These are phyloP conservation scores for Arabidopsis arenosa DNA, from an alignment of 345 rosid genomes.

Conservation along the genomic window DNA sequence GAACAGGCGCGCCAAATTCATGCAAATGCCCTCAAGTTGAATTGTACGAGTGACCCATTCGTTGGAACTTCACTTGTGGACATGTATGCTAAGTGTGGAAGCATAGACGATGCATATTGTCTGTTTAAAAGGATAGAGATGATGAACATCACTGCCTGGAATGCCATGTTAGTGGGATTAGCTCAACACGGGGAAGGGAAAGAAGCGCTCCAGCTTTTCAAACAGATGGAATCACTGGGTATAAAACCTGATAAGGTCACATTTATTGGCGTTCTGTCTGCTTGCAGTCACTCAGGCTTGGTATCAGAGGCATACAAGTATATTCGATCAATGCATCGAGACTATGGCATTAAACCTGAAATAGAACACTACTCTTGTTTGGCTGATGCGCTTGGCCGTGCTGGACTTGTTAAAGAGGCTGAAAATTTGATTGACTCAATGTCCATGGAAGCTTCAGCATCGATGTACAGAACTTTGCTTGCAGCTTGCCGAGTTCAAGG, in stretches of 20 bases:
- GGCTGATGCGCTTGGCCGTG: conserved; percentile 68
- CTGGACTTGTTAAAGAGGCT: conserved; percentile 61
- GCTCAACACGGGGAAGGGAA: conserved; percentile 64
- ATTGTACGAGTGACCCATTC: conserved; percentile 52
- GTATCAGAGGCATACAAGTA: conserved; percentile 55
- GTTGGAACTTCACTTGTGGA: conserved; percentile 65
- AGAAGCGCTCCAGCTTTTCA: conserved; percentile 57
- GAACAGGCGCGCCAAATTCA: conserved; percentile 75
- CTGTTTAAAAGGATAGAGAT: conserved; percentile 52
- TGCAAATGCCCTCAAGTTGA: conserved; percentile 60
- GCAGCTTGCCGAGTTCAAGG: conserved; percentile 65
- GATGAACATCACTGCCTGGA: conserved; percentile 52
- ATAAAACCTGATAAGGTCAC: conserved; percentile 57
- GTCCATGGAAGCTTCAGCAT: conserved; percentile 63
- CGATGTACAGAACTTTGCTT: conserved; percentile 60
- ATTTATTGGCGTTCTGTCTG: conserved; percentile 59
- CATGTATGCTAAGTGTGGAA: conserved; percentile 79
- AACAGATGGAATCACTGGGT: conserved; percentile 48
- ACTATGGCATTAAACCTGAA: conserved; percentile 61
- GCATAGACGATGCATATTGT: conserved; percentile 57
- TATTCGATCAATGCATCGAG: conserved; percentile 51
- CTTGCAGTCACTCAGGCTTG: conserved; percentile 62
- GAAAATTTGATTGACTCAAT: conserved; percentile 55
- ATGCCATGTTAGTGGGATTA: conserved; percentile 61
- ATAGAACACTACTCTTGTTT: conserved; percentile 66